Percentiles rank a stretch among this genome's conserved stretches.
These are phyloP conservation scores for Parathielavia hyrcaniae DNA, from an alignment of 495 filamentous ascomycete species.

Conservation along the genomic window DNA sequence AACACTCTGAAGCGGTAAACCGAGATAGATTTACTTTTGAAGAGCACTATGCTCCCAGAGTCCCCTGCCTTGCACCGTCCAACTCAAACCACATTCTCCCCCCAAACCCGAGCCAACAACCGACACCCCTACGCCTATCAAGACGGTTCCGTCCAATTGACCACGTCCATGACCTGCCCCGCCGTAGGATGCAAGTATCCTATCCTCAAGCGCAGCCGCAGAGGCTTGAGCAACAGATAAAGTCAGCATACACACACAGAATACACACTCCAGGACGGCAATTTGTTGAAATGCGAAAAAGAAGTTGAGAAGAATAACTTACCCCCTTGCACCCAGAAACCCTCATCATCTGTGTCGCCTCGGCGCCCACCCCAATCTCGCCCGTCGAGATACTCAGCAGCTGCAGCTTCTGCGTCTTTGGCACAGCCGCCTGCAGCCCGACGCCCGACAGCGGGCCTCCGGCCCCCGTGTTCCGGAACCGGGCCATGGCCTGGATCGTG, in stretches of 20 bases:
- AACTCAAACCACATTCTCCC: too few species aligned
- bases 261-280: not conserved
- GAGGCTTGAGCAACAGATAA: constrained; percentile 32
- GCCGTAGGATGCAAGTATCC: constrained; percentile 63
- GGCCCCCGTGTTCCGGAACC: constrained; percentile 67
- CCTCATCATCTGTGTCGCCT: constrained; percentile 84
- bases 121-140: too few species aligned
- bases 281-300: not conserved
- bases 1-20: not conserved
- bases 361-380: constrained; percentile 67
- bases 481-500: constrained; percentile 67
- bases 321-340: constrained; percentile 78
- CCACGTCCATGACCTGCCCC: constrained; percentile 77
- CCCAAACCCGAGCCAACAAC: not conserved
- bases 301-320: constrained; percentile 39
- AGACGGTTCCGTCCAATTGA: constrained; percentile 87
- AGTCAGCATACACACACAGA: constrained; percentile 26
- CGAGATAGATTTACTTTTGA: not conserved
- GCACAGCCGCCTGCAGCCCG: constrained; percentile 86
- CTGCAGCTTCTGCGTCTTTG: constrained; percentile 88
- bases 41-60: not conserved
- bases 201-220: constrained; percentile 81
- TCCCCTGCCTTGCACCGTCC: not conserved
- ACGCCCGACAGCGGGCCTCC: constrained; percentile 60
- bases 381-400: constrained; percentile 76